Percentiles rank a stretch among this genome's conserved stretches.
Conservation (phyloP, 805 yeast genomes). For the Citeromyces matritensis region DNA sequence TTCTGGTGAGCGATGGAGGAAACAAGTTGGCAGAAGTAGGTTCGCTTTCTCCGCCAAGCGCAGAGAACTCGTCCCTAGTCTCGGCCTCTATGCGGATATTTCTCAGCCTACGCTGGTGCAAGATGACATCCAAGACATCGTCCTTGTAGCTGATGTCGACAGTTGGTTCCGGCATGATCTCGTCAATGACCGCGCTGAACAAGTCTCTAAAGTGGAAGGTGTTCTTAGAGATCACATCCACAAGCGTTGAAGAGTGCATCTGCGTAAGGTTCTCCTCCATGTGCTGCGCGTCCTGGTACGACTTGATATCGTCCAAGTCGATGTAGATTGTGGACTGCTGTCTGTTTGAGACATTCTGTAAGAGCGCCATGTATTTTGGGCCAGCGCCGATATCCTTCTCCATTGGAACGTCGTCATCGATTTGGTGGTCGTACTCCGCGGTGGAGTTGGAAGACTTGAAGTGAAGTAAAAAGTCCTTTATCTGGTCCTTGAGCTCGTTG, state of each 20-base stretch:
- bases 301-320: conserved; percentile 73
- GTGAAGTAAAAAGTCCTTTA: conserved; percentile 53
- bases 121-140: conserved; percentile 84
- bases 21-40: conserved; percentile 33
- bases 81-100: conserved; percentile 63
- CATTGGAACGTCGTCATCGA: conserved; percentile 12
- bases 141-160: conserved; percentile 66
- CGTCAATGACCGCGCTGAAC: conserved; percentile 63
- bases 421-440: conserved; percentile 14
- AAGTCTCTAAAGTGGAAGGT: conserved; percentile 70
- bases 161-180: conserved; percentile 77
- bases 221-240: conserved; percentile 48
- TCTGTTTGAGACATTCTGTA: conserved; percentile 78
- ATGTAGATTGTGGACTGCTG: conserved; percentile 52
- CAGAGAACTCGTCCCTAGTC: conserved; percentile 35
- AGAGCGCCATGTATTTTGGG: conserved; percentile 59
- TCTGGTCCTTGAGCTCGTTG: conserved; percentile 37
- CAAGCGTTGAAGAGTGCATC: conserved; percentile 3
- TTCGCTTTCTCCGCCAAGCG: conserved; percentile 16
- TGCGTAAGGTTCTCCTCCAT: conserved; percentile 5
- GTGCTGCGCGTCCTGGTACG: conserved; percentile 37
- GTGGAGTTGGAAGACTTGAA: conserved; percentile 29
- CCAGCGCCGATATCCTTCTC: conserved; percentile 18
- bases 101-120: conserved; percentile 78
- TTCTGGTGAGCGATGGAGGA: conserved; percentile 75